These are phyloP conservation scores for Deinandra increscens DNA, from an alignment of 129 eudicot species.

Conservation along the genomic window DNA sequence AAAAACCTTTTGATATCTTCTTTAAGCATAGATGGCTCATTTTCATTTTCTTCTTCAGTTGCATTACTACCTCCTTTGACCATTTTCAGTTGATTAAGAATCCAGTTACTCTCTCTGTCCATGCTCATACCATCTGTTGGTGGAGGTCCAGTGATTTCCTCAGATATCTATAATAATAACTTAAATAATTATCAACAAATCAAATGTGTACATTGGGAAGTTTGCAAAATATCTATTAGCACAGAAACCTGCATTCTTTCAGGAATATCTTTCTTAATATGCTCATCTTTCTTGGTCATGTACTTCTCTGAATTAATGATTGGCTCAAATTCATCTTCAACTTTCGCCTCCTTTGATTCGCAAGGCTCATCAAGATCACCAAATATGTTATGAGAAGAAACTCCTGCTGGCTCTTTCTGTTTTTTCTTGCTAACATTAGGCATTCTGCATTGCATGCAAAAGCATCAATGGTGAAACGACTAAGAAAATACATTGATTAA, in stretches of 20 bases:
- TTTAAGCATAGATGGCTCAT: slow-evolving; percentile 44
- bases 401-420: slow-evolving; percentile 44
- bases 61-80: slow-evolving; percentile 37
- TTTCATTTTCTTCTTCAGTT: slow-evolving; percentile 50
- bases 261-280: slow-evolving; percentile 66
- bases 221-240: slow-evolving; percentile 17
- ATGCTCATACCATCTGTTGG: slow-evolving; percentile 54
- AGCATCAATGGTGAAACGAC: slow-evolving; percentile 13
- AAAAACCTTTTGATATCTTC: slow-evolving; percentile 64
- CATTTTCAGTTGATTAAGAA: slow-evolving; percentile 58
- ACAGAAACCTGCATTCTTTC: slow-evolving; percentile 83
- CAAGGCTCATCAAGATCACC: slow-evolving; percentile 59
- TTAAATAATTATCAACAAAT: slow-evolving; percentile 17
- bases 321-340: slow-evolving; percentile 83
- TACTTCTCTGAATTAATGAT: slow-evolving; percentile 62
- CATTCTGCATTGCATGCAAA: slow-evolving; percentile 41
- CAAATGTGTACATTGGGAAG: background rate
- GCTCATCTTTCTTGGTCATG: slow-evolving; percentile 75
- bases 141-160: slow-evolving; percentile 65
- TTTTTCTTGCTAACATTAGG: slow-evolving; percentile 51
- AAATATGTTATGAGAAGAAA: slow-evolving; percentile 46
- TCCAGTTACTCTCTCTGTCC: slow-evolving; percentile 77
- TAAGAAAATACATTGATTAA: background rate
- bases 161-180: slow-evolving; percentile 53
- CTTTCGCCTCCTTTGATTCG: slow-evolving; percentile 49